These are phyloP conservation scores for Thielaviopsis populi DNA, from an alignment of 2,329 filamentous ascomycete species.

Conservation along the genomic window DNA sequence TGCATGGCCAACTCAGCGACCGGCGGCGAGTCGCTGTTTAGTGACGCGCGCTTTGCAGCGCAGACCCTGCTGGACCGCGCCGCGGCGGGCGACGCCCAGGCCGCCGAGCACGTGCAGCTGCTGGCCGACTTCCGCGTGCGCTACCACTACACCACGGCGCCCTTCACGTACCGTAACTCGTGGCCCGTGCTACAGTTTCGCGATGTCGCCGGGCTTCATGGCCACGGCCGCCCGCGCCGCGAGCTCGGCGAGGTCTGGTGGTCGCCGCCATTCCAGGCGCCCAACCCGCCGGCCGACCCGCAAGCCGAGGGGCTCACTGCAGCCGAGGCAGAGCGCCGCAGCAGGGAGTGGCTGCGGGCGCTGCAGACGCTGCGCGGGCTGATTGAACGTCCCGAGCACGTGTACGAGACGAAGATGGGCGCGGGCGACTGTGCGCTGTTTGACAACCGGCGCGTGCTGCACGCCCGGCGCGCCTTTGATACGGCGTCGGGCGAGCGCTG, in stretches of 20 bases:
- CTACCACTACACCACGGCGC: slow-evolving; percentile 56
- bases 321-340: slow-evolving; percentile 13
- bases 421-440: slow-evolving; percentile 89
- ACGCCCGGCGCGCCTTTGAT: slow-evolving; percentile 68
- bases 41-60: slow-evolving; percentile 54
- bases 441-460: slow-evolving; percentile 71
- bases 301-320: not conserved
- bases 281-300: slow-evolving; percentile 24
- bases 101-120: slow-evolving; percentile 20
- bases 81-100: not conserved
- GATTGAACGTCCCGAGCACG: slow-evolving; percentile 41
- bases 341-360: slow-evolving; percentile 31
- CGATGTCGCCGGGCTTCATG: not conserved
- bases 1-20: slow-evolving; percentile 66
- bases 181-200: slow-evolving; percentile 38
- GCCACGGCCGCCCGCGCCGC: not conserved
- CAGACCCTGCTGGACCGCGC: slow-evolving; percentile 23
- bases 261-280: slow-evolving; percentile 67
- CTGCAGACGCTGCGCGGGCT: slow-evolving; percentile 40
- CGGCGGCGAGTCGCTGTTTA: slow-evolving; percentile 78
- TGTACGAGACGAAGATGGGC: slow-evolving; percentile 58
- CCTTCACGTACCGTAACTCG: slow-evolving; percentile 44
- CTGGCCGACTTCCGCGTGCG: slow-evolving; percentile 35
- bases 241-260: slow-evolving; percentile 34
- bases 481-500: slow-evolving; percentile 51